A percentile compares a stretch with the other conserved stretches of the same genome.
phyloP scores from a whole-genome alignment of 2,329 filamentous ascomycete genomes.

The Talaromyces sp. region DNA sequence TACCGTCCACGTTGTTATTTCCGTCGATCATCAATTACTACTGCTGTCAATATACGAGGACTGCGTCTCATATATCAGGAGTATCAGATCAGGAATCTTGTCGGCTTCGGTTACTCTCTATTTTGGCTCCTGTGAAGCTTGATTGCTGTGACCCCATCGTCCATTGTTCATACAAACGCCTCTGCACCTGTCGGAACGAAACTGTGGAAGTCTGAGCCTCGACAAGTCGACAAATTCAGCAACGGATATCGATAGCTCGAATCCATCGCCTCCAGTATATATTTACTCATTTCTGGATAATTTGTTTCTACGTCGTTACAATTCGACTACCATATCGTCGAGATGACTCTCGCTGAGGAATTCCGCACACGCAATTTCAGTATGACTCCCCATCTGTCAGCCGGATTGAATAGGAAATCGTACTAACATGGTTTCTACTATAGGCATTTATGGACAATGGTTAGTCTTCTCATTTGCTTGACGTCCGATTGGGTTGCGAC shows the following conservation, averaged over 20 bases:
- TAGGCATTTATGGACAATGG: constrained; percentile 69
- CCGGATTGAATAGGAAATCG: neutral
- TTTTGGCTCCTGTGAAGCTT: neutral
- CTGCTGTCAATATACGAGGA: neutral
- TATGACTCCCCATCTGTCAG: constrained; percentile 38
- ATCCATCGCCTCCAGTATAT: neutral
- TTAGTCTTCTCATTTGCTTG: constrained; percentile 37
- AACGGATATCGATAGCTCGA: neutral
- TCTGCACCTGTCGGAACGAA: neutral
- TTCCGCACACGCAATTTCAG: constrained; percentile 65
- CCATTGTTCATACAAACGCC: neutral
- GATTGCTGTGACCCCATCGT: neutral
- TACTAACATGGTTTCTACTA: constrained; percentile 21
- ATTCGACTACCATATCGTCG: constrained; percentile 13
- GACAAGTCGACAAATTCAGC: neutral
- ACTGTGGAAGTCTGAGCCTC: neutral
- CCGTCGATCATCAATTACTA: constrained; percentile 5
- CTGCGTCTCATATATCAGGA: neutral
- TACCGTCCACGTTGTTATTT: constrained; percentile 16
- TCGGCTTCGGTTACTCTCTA: neutral
- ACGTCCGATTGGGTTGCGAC: neutral
- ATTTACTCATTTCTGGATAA: neutral
- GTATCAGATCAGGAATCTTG: neutral
- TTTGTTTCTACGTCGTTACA: neutral
- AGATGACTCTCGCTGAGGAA: constrained; percentile 61